Conservation (phyloP, 1,284 basidiomycete genomes). For the Trichosporon sp. region DNA sequence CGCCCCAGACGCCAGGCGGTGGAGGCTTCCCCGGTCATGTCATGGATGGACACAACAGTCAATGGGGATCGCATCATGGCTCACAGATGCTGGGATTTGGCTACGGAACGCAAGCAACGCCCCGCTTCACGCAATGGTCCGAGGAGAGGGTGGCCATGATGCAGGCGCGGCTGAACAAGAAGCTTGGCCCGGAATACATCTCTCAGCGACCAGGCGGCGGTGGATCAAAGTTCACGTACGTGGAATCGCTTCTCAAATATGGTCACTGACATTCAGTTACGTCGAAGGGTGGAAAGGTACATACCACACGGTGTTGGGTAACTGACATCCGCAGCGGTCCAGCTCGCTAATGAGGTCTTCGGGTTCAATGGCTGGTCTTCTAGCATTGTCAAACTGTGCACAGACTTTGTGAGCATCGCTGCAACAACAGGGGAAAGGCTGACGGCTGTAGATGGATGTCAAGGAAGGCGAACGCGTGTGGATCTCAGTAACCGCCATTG, state of each 20-base stretch:
- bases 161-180: conserved; percentile 77
- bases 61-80: conserved; percentile 17
- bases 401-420: conserved; percentile 55
- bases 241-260: background rate
- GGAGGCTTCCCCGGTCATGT: background rate
- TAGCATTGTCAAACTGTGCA: conserved; percentile 69
- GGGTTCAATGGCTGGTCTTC: conserved; percentile 98
- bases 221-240: conserved; percentile 62
- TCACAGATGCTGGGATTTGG: background rate
- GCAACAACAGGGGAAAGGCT: background rate
- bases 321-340: conserved; percentile 59
- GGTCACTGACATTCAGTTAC: conserved; percentile 59
- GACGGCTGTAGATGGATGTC: conserved; percentile 54
- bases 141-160: conserved; percentile 65
- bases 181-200: conserved; percentile 89
- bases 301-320: background rate
- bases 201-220: conserved; percentile 84
- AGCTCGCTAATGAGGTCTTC: conserved; percentile 95
- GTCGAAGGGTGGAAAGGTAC: conserved; percentile 86
- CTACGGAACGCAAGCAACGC: conserved; percentile 7
- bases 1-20: conserved; percentile 9
- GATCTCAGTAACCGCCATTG: conserved; percentile 76
- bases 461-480: conserved; percentile 64
- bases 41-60: conserved; percentile 9
- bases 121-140: conserved; percentile 43